Conservation (phyloP, 2,329 filamentous ascomycete genomes). For the Sporothrix inflata region DNA sequence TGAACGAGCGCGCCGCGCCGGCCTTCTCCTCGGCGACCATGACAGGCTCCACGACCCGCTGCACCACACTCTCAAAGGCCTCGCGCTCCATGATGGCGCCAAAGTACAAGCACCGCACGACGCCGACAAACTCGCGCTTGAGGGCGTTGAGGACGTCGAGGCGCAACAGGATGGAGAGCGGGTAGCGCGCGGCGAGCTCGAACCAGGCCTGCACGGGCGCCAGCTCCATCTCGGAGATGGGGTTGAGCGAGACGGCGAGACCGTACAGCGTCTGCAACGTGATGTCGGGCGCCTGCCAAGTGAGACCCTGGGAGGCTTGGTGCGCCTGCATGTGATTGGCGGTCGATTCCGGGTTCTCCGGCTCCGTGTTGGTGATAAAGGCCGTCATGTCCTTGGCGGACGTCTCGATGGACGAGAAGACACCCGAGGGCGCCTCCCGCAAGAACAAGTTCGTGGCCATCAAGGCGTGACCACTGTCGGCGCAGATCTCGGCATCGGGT, state of each 20-base stretch:
- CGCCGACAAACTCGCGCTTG: constrained; percentile 47
- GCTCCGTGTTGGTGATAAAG: constrained; percentile 26
- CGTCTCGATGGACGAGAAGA: constrained; percentile 38
- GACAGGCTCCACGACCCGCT: constrained; percentile 44
- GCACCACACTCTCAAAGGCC: constrained; percentile 52
- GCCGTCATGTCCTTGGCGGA: constrained; percentile 31
- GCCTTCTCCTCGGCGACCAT: constrained; percentile 24
- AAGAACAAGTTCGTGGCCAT: constrained; percentile 51
- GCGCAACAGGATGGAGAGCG: constrained; percentile 45
- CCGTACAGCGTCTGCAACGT: constrained; percentile 49
- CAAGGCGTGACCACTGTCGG: constrained; percentile 47
- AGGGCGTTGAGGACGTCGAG: constrained; percentile 44
- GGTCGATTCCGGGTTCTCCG: constrained; percentile 14
- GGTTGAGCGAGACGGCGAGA: constrained; percentile 52
- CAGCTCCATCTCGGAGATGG: constrained; percentile 46
- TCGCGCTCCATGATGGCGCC: constrained; percentile 53
- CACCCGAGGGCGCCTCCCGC: constrained; percentile 43
- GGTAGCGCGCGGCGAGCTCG: constrained; percentile 51
- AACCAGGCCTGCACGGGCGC: constrained; percentile 60
- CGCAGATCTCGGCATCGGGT: constrained; percentile 11
- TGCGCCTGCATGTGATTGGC: constrained; percentile 11
- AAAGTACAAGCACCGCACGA: constrained; percentile 52
- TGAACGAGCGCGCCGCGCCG: background rate
- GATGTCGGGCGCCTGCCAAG: constrained; percentile 48
- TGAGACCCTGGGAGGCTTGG: constrained; percentile 32